A percentile compares a stretch with the other conserved stretches of the same genome.
phyloP scores from a whole-genome alignment of 768 basidiomycete species.

The Steccherinum ochraceum region DNA sequence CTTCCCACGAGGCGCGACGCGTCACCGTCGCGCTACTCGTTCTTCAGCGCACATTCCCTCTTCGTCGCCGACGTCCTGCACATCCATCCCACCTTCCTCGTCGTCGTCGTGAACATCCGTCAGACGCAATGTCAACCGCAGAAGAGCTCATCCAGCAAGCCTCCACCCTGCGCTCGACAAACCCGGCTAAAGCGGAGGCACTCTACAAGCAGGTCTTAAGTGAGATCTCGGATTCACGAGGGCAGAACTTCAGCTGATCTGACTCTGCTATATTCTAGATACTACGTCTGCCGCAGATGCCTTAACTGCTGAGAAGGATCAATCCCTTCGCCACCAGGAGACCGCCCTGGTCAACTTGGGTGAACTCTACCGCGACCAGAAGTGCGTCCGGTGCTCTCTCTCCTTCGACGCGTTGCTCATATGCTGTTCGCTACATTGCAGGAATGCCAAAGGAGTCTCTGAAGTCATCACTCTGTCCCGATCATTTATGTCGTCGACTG shows the following conservation, averaged over 20 bases:
- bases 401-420: no score
- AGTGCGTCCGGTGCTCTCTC: constrained; percentile 49
- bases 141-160: constrained; percentile 54
- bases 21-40: constrained; percentile 23
- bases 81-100: constrained; percentile 1
- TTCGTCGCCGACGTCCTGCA: background rate
- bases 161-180: constrained; percentile 32
- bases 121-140: constrained; percentile 21
- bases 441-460: constrained; percentile 80
- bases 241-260: background rate
- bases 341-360: constrained; percentile 80
- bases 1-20: constrained; percentile 31
- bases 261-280: constrained; percentile 1
- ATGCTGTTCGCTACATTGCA: no score
- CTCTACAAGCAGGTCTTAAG: constrained; percentile 71
- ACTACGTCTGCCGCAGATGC: constrained; percentile 11
- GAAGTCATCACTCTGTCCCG: constrained; percentile 81
- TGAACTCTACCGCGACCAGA: constrained; percentile 79
- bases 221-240: constrained; percentile 12
- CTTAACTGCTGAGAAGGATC: constrained; percentile 37
- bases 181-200: constrained; percentile 59
- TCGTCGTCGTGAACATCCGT: constrained; percentile 6
- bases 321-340: constrained; percentile 75
- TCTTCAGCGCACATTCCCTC: background rate
- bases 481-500: constrained; percentile 84